Evolutionary conservation across 1,284 basidiomycete species (phyloP), one percentile per base, ranked within the genome.

Genomic region (Boletus semigastroideus): DNA sequence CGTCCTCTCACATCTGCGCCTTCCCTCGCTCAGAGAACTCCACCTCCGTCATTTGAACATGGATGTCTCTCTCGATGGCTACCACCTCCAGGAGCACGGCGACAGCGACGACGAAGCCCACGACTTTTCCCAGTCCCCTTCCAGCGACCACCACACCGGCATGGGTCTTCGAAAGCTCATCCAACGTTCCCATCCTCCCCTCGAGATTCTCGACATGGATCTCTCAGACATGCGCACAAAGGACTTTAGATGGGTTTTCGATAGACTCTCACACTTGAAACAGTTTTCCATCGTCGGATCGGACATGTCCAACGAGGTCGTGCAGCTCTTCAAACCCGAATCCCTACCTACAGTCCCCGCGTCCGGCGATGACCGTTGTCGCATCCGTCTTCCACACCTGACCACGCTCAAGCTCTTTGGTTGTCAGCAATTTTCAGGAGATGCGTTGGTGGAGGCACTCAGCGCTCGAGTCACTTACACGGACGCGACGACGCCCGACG

Each of bases 221-320:
- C 86, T 83, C 58, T 83, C 83, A 44, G 87, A 89, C 67, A 82
- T 88, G 79, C 81, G 87, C 39, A 88, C 86, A 43, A 89, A 88
- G 68, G 87, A 90, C 64, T 90, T 90, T 63, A 63, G 61, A 34
- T 87, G 81, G 72, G 71, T 82, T 42, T 90, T 90, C 57, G 77
- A 80, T 52, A 71, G 74, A 37, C 70, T 87, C 17, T 61, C 64
- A 1, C 52, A 65, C 28, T 71, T 90, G 46, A 77, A 79, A 60
- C 77, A 80, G 47, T 90, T 90, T 64, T 74, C 77, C 47, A 87
- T 90, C 60, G 81, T 84, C 54, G 87, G 84, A 17, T 87, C 84
- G 10, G 87, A 90, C 65, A 86, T 90, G 87, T 85, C 84, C 27
- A 76, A 90, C 69, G 79, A 73, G 42, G 87, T 89, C 52, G 73